These are phyloP conservation scores for Colletotrichum sublineola DNA, from an alignment of 2,329 filamentous ascomycete genomes.

Conservation along the genomic window DNA sequence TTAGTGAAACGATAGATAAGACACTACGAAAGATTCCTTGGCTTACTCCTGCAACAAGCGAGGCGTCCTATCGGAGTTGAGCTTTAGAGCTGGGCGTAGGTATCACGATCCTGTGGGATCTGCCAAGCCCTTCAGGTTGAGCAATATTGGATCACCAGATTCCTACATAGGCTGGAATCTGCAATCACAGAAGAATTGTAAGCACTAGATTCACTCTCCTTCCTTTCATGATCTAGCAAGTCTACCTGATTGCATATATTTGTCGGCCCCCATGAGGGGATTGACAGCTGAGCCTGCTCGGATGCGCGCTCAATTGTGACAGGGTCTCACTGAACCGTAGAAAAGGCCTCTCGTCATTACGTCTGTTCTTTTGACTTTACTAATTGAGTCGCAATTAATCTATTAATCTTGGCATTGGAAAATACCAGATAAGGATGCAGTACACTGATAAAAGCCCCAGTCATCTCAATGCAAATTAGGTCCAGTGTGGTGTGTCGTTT, in stretches of 20 bases:
- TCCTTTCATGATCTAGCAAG: conserved; percentile 7
- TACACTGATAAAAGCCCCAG: background rate
- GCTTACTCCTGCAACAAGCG: background rate
- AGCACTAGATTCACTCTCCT: background rate
- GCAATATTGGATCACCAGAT: background rate
- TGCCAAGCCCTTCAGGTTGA: conserved; percentile 3
- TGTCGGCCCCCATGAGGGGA: background rate
- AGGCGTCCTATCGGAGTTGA: conserved; percentile 7
- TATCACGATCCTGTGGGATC: conserved; percentile 18
- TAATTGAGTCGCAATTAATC: background rate
- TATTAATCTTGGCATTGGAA: background rate
- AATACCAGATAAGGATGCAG: background rate
- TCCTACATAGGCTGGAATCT: conserved; percentile 16
- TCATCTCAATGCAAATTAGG: background rate
- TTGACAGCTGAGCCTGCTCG: too few relatives aligned
- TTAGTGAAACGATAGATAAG: background rate
- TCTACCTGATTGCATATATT: too few relatives aligned
- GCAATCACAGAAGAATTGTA: background rate
- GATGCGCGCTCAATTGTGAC: background rate
- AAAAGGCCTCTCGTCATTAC: background rate
- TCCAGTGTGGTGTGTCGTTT: background rate
- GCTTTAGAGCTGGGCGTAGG: background rate
- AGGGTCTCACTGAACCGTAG: too few relatives aligned
- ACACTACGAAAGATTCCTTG: background rate
- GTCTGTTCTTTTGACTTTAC: background rate